A percentile compares a stretch with the other conserved stretches of the same genome.
phyloP scores from a whole-genome alignment of 1,284 basidiomycete species.

The Flammula alnicola region DNA sequence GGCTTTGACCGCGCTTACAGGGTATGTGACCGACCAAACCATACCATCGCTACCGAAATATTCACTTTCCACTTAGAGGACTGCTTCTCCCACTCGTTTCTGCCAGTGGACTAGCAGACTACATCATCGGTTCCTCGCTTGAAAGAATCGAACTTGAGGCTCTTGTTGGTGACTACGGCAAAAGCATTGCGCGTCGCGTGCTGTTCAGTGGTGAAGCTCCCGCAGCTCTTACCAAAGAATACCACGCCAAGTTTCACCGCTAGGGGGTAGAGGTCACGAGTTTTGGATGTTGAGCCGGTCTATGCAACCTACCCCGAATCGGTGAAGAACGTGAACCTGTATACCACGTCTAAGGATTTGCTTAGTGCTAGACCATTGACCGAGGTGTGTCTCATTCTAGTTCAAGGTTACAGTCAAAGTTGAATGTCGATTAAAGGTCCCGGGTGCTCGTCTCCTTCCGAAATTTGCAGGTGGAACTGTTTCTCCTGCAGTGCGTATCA shows the following conservation, averaged over 20 bases:
- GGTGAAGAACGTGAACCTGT: not conserved
- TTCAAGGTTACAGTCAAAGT: not conserved
- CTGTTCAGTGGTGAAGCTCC: not conserved
- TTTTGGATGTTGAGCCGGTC: conserved; percentile 2
- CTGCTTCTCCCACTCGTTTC: conserved; percentile 1
- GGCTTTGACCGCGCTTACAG: not conserved
- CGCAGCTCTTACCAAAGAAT: not conserved
- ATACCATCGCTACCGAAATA: not conserved
- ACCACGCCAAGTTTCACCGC: not conserved
- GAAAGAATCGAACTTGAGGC: conserved; percentile 3
- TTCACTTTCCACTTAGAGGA: not conserved
- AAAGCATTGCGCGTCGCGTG: conserved; percentile 2
- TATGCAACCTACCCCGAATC: conserved; percentile 1
- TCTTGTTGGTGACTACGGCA: not conserved
- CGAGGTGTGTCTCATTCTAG: not conserved
- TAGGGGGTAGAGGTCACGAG: not conserved
- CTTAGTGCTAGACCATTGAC: not conserved
- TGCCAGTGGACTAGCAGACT: conserved; percentile 1
- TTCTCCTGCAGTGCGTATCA: not conserved
- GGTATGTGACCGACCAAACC: not conserved
- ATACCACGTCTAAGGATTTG: not conserved
- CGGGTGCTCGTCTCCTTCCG: conserved; percentile 2
- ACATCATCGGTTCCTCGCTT: conserved; percentile 2
- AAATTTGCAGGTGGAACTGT: conserved; percentile 4
- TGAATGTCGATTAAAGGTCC: not conserved